Evolutionary conservation across 1,284 basidiomycete genomes (phyloP), one percentile per base, ranked within the genome.

Genomic region (Papiliotrema nemorosa): DNA sequence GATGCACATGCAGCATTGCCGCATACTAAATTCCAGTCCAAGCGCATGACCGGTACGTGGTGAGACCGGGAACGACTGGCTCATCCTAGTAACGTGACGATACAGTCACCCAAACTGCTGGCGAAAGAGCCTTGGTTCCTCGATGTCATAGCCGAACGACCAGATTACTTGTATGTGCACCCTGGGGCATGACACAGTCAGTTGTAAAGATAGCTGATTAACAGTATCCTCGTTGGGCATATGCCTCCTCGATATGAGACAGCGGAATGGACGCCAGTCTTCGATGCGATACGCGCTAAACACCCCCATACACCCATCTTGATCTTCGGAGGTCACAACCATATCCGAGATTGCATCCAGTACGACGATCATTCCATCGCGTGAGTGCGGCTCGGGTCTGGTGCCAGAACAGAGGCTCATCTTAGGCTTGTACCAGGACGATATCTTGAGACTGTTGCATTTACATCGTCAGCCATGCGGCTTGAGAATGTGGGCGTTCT

Each of bases 381-480:
- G 69, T 74, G 42, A 56, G 70, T 57, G 10, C 21, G 80, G n/a
- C n/a, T n/a, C n/a, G n/a, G n/a, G n/a, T n/a, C n/a, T n/a, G n/a
- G n/a, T n/a, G n/a, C n/a, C n/a, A 20, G 31, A 36, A 43, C 22
- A 22, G 24, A 9, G 21, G 43, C 47, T 50, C 33, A 55, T 27
- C 16, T 26, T 40, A 73, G 71, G 1, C 73, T 91, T 33, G 86
- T 88, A 60, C 88, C 86, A 48, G 89, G 89, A 40, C 78, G 87
- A 22, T 92, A 90, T 69, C 86, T 91, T 83, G 89, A 92, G 74
- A 90, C 89, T 5, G 78, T 91, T 50, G 87, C 87, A 77, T 67
- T 58, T 77, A 67, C 73, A 4, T 74, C 72, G 65, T 74, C 42
- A 49, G 67, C 60, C 26, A 24, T 21, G 44, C 55, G n/a, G 6